A percentile compares a stretch with the other conserved stretches of the same genome.
Conservation (phyloP, 805 yeast species). For the Barnettozyma vustinii region DNA sequence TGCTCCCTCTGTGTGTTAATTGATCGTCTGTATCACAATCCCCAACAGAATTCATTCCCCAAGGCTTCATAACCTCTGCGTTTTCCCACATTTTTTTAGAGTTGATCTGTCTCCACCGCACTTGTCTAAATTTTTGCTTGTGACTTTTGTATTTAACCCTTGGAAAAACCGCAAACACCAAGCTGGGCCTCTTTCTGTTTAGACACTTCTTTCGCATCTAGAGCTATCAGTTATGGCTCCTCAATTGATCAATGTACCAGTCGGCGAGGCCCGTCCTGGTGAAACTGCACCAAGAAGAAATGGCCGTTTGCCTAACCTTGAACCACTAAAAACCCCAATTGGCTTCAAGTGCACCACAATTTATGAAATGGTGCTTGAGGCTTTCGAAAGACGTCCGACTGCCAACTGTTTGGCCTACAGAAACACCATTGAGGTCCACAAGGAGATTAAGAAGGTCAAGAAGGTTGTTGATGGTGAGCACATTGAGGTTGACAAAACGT, state of each 20-base stretch:
- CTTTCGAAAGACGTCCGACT: constrained; percentile 50
- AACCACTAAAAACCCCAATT: constrained; percentile 51
- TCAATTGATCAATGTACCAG: constrained; percentile 41
- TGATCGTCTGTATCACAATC: not conserved
- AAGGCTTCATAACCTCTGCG: not conserved
- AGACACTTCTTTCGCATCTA: not conserved
- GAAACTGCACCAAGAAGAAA: constrained; percentile 83
- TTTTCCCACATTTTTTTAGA: not conserved
- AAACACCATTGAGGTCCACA: constrained; percentile 65
- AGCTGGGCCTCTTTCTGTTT: not conserved
- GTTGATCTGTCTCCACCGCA: not conserved
- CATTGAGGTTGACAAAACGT: constrained; percentile 68
- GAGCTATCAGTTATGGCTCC: constrained; percentile 11
- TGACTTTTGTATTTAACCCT: not conserved
- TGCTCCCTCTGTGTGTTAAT: not conserved
- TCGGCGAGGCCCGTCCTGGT: constrained; percentile 65
- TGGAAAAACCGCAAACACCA: not conserved
- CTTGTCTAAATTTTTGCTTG: not conserved
- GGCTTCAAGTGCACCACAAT: constrained; percentile 63
- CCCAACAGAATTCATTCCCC: not conserved
- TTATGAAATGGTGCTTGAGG: constrained; percentile 62
- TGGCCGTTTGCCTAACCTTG: constrained; percentile 39
- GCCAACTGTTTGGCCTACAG: constrained; percentile 72
- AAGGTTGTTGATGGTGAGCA: constrained; percentile 77
- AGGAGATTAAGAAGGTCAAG: constrained; percentile 66